Base-by-base conservation (phyloP, 495 filamentous ascomycete genomes). In the Symbiotaphrina buchneri region DNA sequence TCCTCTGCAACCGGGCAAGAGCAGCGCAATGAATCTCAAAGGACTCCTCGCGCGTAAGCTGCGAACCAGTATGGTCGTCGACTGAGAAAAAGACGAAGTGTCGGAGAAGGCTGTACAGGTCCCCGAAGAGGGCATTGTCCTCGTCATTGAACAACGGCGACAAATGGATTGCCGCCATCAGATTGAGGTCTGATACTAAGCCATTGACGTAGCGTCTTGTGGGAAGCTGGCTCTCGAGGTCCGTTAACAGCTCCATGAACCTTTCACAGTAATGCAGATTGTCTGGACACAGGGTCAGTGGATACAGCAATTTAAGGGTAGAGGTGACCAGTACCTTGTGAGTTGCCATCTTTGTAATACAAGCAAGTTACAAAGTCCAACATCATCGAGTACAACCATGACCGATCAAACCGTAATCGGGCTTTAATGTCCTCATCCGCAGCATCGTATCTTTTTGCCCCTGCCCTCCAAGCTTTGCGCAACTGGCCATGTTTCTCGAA, bases 131-230 rank as follows among this genome's bases (percentile, higher is more conserved):
- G 5, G 65, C 68, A 46, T 82, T 82, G 6, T 68, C 67, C 25
- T 73, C 66, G 29, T 67, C 62, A 30, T 69, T 71, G 41, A 75
- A 93, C 29, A 85, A 44, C 10, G 73, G 73, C 0, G 83, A 92
- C 18, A 92, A 57, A 33, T 59, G 67, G 36, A 92, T 68, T n/a
- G 77, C 65, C 5, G 87, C 59, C 16, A 92, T 51, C n/a, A 92
- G 47, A 39, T 95, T 82, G 20, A 95, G 55, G 48, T 99, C 90
- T 43, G 78, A 72, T n/a, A 94, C 47, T 15, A 99, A 58, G 2
- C 79, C 71, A 47, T 93, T 95, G 43, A 90, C 78, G 42, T 94
- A 93, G 50, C 90, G 68, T 41, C 87, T 64, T 3, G 87, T 99
- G 11, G 87, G 87, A 25, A 94, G 58, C 46, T 99, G 87, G 43